A percentile compares a stretch with the other conserved stretches of the same genome.
Conservation (phyloP, 2,329 filamentous ascomycete species). For the Camillea tinctor region DNA sequence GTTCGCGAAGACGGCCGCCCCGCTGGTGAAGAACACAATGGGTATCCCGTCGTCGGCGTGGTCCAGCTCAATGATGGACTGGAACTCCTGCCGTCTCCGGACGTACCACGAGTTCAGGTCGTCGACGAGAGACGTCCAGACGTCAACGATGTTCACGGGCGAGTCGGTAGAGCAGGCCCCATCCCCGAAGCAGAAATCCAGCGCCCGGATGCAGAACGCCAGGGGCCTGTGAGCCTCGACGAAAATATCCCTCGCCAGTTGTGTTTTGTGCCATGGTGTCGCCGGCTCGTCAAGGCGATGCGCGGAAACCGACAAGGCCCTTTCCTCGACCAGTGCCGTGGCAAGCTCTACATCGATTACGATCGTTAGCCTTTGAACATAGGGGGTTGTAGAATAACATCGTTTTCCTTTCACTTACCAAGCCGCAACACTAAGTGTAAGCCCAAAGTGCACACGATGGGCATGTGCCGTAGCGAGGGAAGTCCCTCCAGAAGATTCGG, state of each 20-base stretch:
- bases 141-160: conserved; percentile 19
- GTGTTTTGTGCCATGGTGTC: conserved; percentile 14
- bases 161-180: conserved; percentile 10
- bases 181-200: conserved; percentile 32
- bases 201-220: conserved; percentile 34
- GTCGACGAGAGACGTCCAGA: conserved; percentile 33
- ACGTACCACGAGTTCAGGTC: conserved; percentile 34
- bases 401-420: background rate
- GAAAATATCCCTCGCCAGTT: conserved; percentile 9
- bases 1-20: conserved; percentile 47
- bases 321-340: conserved; percentile 5
- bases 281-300: background rate
- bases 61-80: conserved; percentile 35
- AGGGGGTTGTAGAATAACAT: background rate
- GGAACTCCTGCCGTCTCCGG: conserved; percentile 32
- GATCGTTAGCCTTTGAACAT: background rate
- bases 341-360: conserved; percentile 3
- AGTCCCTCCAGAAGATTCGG: background rate
- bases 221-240: conserved; percentile 26
- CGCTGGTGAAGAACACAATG: conserved; percentile 38
- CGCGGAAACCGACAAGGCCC: background rate
- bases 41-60: conserved; percentile 34
- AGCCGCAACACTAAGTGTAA: conserved; percentile 1
- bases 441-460: background rate
- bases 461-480: background rate